Percentiles rank a stretch among this genome's conserved stretches.
These are phyloP conservation scores for Xylariomycetidae sp. DNA, from an alignment of 2,329 filamentous ascomycete genomes.

Conservation along the genomic window DNA sequence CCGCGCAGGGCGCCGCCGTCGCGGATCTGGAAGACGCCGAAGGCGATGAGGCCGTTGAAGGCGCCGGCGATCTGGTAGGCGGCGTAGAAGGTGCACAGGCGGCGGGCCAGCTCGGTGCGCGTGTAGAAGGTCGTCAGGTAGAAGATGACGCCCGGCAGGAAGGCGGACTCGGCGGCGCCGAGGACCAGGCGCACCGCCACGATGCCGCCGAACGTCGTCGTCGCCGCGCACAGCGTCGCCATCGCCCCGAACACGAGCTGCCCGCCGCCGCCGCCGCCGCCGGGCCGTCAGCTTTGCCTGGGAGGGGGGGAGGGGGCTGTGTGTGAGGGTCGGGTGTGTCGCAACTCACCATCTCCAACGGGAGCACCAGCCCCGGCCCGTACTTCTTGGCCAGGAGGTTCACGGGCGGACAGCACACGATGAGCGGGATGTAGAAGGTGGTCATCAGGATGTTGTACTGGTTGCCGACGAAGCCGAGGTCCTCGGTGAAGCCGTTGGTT, in stretches of 20 bases:
- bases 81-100: background rate
- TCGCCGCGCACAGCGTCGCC: conserved; percentile 41
- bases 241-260: too few species aligned
- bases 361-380: conserved; percentile 26
- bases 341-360: conserved; percentile 40
- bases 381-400: conserved; percentile 42
- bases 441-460: conserved; percentile 39
- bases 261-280: too few species aligned
- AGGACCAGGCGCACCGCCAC: conserved; percentile 44
- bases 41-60: background rate
- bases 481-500: conserved; percentile 36
- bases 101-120: background rate
- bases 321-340: too few species aligned
- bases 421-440: conserved; percentile 45
- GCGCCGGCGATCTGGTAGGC: background rate
- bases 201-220: conserved; percentile 41
- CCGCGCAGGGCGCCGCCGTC: conserved; percentile 18
- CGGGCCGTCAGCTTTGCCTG: too few species aligned
- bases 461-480: conserved; percentile 35
- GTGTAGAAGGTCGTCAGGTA: conserved; percentile 25
- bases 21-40: conserved; percentile 1
- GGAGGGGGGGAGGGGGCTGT: too few species aligned
- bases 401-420: conserved; percentile 41
- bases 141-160: conserved; percentile 48
- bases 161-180: conserved; percentile 41